Evolutionary conservation across 768 basidiomycete species (phyloP).

Genomic region (Daedaleopsis sinensis): DNA sequence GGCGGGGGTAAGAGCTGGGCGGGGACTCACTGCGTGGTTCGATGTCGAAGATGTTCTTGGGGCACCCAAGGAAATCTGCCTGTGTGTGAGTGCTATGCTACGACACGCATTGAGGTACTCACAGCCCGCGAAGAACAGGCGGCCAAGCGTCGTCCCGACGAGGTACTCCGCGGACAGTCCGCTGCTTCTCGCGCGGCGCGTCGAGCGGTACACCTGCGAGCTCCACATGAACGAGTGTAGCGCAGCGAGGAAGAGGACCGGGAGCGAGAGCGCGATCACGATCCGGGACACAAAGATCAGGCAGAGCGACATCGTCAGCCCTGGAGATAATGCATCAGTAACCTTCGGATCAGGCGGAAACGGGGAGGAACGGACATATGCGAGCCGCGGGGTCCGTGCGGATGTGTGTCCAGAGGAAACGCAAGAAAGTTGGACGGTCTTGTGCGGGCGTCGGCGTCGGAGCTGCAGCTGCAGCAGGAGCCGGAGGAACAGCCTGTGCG

Average conservation of each 20-base stretch:
- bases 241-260: constrained; percentile 63
- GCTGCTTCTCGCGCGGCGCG: constrained; percentile 67
- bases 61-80: constrained; percentile 80
- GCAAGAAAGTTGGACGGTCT: constrained; percentile 38
- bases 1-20: neutral
- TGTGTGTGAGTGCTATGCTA: neutral
- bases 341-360: neutral
- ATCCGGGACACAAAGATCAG: constrained; percentile 76
- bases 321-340: constrained; percentile 36
- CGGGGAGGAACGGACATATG: constrained; percentile 54
- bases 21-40: constrained; percentile 64
- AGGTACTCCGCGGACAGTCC: constrained; percentile 73
- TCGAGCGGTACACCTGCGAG: constrained; percentile 82
- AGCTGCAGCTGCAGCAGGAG: constrained; percentile 16
- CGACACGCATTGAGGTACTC: constrained; percentile 35
- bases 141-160: constrained; percentile 72
- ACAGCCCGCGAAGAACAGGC: constrained; percentile 78
- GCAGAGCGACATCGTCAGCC: constrained; percentile 68
- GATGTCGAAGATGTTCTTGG: constrained; percentile 84
- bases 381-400: constrained; percentile 72
- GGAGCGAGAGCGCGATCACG: constrained; percentile 66
- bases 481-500: constrained; percentile 5
- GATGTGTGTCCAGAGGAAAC: constrained; percentile 59
- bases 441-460: constrained; percentile 26
- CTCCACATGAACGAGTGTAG: constrained; percentile 86